These are phyloP conservation scores for Thozetella sp. DNA, from an alignment of 495 filamentous ascomycete genomes.

Conservation along the genomic window DNA sequence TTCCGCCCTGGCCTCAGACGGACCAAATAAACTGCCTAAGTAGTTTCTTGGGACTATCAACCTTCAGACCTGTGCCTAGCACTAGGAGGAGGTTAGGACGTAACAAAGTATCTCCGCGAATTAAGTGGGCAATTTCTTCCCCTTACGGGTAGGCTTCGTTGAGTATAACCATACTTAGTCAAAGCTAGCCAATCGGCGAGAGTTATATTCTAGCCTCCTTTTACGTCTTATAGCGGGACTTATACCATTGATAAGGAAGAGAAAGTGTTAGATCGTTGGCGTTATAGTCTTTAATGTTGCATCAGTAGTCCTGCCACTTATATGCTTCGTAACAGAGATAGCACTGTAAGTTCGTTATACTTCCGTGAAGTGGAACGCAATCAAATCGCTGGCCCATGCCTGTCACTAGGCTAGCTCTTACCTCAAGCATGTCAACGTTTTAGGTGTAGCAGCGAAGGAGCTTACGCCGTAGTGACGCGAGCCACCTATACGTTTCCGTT, in stretches of 20 bases:
- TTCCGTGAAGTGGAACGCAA: conserved; percentile 8
- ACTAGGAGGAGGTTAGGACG: background rate
- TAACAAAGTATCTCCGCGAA: background rate
- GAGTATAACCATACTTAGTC: conserved; percentile 3
- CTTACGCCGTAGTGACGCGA: conserved; percentile 4
- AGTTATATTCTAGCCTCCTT: conserved; percentile 7
- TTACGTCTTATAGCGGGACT: background rate
- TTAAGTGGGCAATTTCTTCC: background rate
- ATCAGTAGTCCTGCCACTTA: conserved; percentile 6
- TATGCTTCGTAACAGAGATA: conserved; percentile 9
- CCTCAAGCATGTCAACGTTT: conserved; percentile 9
- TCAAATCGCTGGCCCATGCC: conserved; percentile 2
- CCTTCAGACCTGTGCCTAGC: conserved; percentile 1
- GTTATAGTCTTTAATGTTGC: conserved; percentile 2
- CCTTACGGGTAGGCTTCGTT: background rate
- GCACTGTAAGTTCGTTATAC: conserved; percentile 6
- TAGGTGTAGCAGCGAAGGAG: conserved; percentile 8
- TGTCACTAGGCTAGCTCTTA: conserved; percentile 3
- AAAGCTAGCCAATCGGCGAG: conserved; percentile 6
- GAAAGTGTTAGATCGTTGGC: conserved; percentile 5
- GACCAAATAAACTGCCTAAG: background rate
- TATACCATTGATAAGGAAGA: conserved; percentile 5
- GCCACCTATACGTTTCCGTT: conserved; percentile 7
- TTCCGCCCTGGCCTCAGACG: background rate
- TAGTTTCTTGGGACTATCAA: background rate